phyloP scores from a whole-genome alignment of 2,329 filamentous ascomycete species.

The Xylaria sp. region DNA sequence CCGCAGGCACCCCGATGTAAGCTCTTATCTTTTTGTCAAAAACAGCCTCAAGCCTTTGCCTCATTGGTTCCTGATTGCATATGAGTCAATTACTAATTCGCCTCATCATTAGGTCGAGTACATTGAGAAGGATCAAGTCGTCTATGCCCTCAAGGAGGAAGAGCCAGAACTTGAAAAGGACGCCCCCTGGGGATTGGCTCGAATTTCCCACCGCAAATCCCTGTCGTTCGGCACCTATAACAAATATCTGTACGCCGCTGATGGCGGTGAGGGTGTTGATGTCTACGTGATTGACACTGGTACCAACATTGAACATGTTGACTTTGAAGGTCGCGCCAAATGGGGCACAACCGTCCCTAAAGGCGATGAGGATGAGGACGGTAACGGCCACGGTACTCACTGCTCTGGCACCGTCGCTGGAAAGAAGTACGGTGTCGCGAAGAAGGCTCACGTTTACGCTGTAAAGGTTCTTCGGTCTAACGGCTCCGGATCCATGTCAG shows the following conservation, averaged over 20 bases:
- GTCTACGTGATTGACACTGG: constrained; percentile 99
- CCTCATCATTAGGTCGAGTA: constrained; percentile 78
- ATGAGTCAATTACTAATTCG: constrained; percentile 15
- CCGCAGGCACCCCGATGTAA: constrained; percentile 94
- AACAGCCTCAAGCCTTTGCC: neutral
- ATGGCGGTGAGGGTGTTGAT: constrained; percentile 96
- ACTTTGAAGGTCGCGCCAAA: constrained; percentile 92
- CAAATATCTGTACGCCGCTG: constrained; percentile 92
- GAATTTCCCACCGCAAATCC: constrained; percentile 91
- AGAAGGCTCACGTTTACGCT: constrained; percentile 95
- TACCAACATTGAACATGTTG: constrained; percentile 90
- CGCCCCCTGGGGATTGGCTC: constrained; percentile 97
- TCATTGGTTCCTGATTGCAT: neutral
- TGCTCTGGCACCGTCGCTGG: constrained; percentile 98
- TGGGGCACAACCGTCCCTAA: constrained; percentile 97
- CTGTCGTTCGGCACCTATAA: constrained; percentile 93
- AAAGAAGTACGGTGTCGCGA: constrained; percentile 99
- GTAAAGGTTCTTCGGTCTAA: constrained; percentile 99
- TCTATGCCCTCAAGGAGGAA: constrained; percentile 73
- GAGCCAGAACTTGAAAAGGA: constrained; percentile 73
- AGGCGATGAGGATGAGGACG: constrained; percentile 85
- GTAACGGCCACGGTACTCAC: constrained; percentile 98
- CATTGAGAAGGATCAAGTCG: constrained; percentile 92
- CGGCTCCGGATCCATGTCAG: constrained; percentile 97
- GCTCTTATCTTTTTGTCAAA: constrained; percentile 48